Percentiles rank a stretch among this genome's conserved stretches.
These are phyloP conservation scores for Kurtzmaniella quercitrusa DNA, from an alignment of 1,139 yeast genomes.

Conservation along the genomic window DNA sequence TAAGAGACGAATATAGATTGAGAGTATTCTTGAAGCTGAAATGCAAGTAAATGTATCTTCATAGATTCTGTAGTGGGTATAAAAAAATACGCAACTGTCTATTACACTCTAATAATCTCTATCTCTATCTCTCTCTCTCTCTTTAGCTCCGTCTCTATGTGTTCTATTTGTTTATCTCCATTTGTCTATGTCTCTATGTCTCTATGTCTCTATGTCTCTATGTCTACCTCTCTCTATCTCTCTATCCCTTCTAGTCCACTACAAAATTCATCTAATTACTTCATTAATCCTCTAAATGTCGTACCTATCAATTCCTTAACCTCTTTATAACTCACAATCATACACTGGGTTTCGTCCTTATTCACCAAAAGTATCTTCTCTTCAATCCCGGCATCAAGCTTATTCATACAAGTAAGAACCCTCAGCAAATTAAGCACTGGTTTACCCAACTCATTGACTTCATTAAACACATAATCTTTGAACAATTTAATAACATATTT, in stretches of 20 bases:
- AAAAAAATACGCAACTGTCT: too few relatives aligned
- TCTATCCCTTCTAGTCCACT: background rate
- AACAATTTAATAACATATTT: conserved; percentile 74
- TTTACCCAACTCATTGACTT: conserved; percentile 69
- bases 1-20: too few relatives aligned
- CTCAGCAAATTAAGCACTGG: conserved; percentile 81
- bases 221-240: too few relatives aligned
- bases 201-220: too few relatives aligned
- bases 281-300: conserved; percentile 59
- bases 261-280: background rate
- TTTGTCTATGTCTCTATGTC: background rate
- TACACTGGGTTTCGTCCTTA: conserved; percentile 76
- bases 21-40: too few relatives aligned
- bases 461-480: conserved; percentile 83
- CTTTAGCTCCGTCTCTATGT: too few relatives aligned
- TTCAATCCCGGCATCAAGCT: conserved; percentile 88
- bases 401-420: conserved; percentile 74
- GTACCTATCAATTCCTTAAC: conserved; percentile 69
- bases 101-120: too few relatives aligned
- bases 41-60: too few relatives aligned
- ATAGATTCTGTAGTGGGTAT: too few relatives aligned
- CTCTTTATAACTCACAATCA: conserved; percentile 77
- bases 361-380: conserved; percentile 78
- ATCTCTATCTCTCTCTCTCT: too few relatives aligned
- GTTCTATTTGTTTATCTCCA: too few relatives aligned